Evolutionary conservation across 2,329 filamentous ascomycete species (phyloP).

Genomic region (Neobulgaria alba): DNA sequence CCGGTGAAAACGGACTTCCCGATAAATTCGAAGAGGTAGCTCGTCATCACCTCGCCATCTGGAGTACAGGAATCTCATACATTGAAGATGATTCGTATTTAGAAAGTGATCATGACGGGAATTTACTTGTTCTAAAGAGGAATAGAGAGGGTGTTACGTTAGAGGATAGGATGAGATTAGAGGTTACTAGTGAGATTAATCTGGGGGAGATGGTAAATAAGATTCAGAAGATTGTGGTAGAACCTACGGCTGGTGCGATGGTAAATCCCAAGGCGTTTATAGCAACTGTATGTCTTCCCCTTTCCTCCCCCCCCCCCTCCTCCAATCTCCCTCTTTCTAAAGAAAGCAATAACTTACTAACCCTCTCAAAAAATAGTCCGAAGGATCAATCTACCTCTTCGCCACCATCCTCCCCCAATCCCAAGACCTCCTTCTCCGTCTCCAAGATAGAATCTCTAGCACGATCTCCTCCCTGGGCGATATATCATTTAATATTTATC

Average conservation of each 20-base stretch:
- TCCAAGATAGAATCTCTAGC: constrained; percentile 64
- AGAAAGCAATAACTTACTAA: constrained; percentile 1
- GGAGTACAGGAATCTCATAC: constrained; percentile 70
- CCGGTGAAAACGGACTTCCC: constrained; percentile 45
- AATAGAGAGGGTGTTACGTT: constrained; percentile 65
- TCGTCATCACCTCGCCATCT: constrained; percentile 72
- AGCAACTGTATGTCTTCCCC: constrained; percentile 59
- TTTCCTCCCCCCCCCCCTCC: neutral
- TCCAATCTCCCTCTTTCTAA: neutral
- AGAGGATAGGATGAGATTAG: constrained; percentile 62
- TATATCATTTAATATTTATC: constrained; percentile 68
- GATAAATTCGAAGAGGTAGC: constrained; percentile 64
- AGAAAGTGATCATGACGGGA: constrained; percentile 79
- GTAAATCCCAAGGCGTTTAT: constrained; percentile 80
- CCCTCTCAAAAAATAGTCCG: constrained; percentile 48
- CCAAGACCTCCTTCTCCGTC: constrained; percentile 71
- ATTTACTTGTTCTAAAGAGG: constrained; percentile 69
- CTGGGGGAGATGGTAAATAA: constrained; percentile 91
- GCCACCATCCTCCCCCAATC: constrained; percentile 64
- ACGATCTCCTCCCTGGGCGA: constrained; percentile 61
- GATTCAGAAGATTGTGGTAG: constrained; percentile 66
- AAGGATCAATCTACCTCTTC: constrained; percentile 87
- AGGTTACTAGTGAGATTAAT: constrained; percentile 71
- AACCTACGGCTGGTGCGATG: constrained; percentile 52
- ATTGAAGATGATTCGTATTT: constrained; percentile 70